Evolutionary conservation across 2,329 filamentous ascomycete species (phyloP).

Genomic region (Rutstroemia sydowiana): DNA sequence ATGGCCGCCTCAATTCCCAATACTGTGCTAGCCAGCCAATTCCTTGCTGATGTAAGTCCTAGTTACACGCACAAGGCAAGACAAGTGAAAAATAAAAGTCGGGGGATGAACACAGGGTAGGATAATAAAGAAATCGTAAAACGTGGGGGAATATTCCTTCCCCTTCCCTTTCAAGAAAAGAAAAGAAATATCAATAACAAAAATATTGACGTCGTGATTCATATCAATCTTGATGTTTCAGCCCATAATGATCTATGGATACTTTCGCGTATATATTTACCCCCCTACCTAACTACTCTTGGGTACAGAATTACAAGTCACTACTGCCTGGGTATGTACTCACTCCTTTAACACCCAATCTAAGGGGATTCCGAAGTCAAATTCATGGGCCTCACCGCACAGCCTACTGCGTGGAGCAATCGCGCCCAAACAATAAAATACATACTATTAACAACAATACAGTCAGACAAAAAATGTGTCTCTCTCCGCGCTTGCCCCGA

Average conservation of each 20-base stretch:
- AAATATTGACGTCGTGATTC: too few relatives aligned
- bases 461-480: not conserved
- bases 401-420: not conserved
- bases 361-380: not conserved
- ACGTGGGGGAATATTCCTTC: not conserved
- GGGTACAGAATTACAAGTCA: too few relatives aligned
- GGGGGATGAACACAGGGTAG: not conserved
- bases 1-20: too few relatives aligned
- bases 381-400: conserved; percentile 1
- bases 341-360: not conserved
- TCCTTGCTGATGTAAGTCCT: not conserved
- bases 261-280: too few relatives aligned
- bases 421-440: not conserved
- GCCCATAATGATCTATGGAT: too few relatives aligned
- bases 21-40: not conserved
- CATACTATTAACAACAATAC: not conserved
- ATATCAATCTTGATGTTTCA: too few relatives aligned
- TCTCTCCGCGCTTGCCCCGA: not conserved
- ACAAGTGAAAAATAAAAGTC: not conserved
- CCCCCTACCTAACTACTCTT: not conserved
- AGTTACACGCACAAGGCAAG: not conserved
- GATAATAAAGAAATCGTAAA: not conserved
- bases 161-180: not conserved
- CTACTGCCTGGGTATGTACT: too few relatives aligned
- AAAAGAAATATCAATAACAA: too few relatives aligned